A percentile compares a stretch with the other conserved stretches of the same genome.
These are phyloP conservation scores for Neocallimastix lanati DNA, from an alignment of 192 early-diverging fungal genomes.

Conservation along the genomic window DNA sequence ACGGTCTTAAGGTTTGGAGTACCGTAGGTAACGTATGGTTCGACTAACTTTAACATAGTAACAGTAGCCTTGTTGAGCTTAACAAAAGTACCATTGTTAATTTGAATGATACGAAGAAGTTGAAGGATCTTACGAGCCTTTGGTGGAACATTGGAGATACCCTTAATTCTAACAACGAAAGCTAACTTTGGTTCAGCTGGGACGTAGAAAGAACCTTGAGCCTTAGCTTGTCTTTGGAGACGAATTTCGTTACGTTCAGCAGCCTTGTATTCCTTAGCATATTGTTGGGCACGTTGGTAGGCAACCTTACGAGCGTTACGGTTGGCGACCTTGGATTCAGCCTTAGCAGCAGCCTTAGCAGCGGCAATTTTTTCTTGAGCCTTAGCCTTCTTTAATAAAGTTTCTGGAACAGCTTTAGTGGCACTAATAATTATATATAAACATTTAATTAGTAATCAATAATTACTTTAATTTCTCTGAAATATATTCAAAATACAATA, in stretches of 20 bases:
- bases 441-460: neutral
- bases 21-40: slow-evolving; percentile 82
- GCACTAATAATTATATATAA: neutral
- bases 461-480: neutral
- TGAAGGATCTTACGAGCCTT: slow-evolving; percentile 99
- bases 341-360: slow-evolving; percentile 27
- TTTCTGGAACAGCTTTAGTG: slow-evolving; percentile 45
- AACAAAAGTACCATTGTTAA: slow-evolving; percentile 97
- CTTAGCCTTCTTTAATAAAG: slow-evolving; percentile 73
- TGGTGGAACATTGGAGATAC: slow-evolving; percentile 98
- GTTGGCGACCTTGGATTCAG: slow-evolving; percentile 21
- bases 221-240: slow-evolving; percentile 83
- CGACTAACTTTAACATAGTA: slow-evolving; percentile 93
- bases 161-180: slow-evolving; percentile 97
- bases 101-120: slow-evolving; percentile 94
- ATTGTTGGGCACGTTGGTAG: slow-evolving; percentile 98
- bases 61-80: slow-evolving; percentile 87
- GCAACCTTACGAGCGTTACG: slow-evolving; percentile 74
- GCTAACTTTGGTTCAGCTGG: slow-evolving; percentile 89
- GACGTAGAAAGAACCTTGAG: slow-evolving; percentile 80
- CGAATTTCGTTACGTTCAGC: slow-evolving; percentile 78
- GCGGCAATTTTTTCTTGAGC: slow-evolving; percentile 50
- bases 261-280: slow-evolving; percentile 90
- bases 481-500: neutral
- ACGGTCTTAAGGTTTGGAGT: slow-evolving; percentile 97